Evolutionary conservation across 306 rosid genomes (phyloP).

Genomic region (Ceratonia siliqua): DNA sequence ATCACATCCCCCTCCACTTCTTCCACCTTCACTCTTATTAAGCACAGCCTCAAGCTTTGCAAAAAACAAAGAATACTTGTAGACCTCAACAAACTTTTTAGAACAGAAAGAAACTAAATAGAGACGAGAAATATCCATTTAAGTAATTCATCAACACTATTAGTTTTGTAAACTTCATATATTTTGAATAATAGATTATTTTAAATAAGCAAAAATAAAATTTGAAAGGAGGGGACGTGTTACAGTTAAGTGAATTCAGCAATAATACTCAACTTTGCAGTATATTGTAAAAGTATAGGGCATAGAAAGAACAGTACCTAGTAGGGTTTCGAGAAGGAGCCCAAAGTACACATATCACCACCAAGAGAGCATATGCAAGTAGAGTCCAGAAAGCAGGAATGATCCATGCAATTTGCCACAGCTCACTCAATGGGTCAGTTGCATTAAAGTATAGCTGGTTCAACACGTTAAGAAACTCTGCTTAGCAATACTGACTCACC

Average conservation of each 20-base stretch:
- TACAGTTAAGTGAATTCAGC: neutral
- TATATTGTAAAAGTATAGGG: neutral
- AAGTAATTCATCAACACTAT: neutral
- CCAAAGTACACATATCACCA: constrained; percentile 83
- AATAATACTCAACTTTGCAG: neutral
- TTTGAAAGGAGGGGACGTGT: neutral
- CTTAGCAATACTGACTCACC: constrained; percentile 22
- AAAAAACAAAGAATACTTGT: neutral
- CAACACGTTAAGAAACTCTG: constrained; percentile 27
- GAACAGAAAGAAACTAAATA: neutral
- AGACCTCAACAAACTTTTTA: neutral
- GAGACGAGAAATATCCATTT: neutral
- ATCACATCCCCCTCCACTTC: neutral
- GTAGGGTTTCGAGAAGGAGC: constrained; percentile 94
- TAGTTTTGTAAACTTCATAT: neutral
- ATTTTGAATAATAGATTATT: neutral
- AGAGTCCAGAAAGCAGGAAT: constrained; percentile 89
- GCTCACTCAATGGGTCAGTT: constrained; percentile 84
- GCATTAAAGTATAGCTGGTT: constrained; percentile 91
- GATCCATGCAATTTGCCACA: constrained; percentile 95
- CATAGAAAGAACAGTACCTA: constrained; percentile 53
- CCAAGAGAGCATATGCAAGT: constrained; percentile 74
- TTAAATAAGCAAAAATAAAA: neutral
- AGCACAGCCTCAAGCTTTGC: neutral
- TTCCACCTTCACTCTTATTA: neutral